A percentile compares a stretch with the other conserved stretches of the same genome.
Conservation (phyloP, 345 rosid genomes). For the Corymbia maculata region DNA sequence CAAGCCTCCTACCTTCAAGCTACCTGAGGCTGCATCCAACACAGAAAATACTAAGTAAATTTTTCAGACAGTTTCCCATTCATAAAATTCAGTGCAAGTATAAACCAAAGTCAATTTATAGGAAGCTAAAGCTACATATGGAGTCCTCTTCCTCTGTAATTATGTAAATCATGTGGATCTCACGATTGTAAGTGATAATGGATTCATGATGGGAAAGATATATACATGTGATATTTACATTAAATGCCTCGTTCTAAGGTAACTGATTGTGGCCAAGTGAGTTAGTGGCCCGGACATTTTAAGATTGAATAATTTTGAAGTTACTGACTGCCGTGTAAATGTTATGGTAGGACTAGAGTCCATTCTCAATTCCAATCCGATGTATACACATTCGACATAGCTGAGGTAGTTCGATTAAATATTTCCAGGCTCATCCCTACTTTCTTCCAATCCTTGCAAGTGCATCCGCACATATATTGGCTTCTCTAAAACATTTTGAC, state of each 20-base stretch:
- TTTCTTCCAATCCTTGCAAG: neutral
- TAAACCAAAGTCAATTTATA: neutral
- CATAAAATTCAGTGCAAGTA: neutral
- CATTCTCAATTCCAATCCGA: neutral
- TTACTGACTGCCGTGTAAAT: neutral
- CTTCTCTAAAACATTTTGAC: neutral
- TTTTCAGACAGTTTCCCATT: neutral
- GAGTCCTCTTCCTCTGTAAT: neutral
- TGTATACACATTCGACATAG: neutral
- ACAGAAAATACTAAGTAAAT: conserved; percentile 13
- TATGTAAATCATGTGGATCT: neutral
- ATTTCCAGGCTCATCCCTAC: neutral
- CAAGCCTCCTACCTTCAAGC: conserved; percentile 70
- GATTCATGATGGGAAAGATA: neutral
- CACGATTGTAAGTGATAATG: neutral
- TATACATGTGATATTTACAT: neutral
- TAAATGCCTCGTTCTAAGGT: neutral
- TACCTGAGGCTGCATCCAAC: conserved; percentile 53
- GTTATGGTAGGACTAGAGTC: neutral
- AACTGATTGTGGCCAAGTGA: neutral
- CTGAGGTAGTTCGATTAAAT: neutral
- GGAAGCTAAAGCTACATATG: neutral
- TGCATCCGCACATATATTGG: neutral
- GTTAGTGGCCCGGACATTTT: neutral
- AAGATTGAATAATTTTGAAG: neutral